phyloP scores from a whole-genome alignment of 495 filamentous ascomycete species.

The Neurospora sp. region DNA sequence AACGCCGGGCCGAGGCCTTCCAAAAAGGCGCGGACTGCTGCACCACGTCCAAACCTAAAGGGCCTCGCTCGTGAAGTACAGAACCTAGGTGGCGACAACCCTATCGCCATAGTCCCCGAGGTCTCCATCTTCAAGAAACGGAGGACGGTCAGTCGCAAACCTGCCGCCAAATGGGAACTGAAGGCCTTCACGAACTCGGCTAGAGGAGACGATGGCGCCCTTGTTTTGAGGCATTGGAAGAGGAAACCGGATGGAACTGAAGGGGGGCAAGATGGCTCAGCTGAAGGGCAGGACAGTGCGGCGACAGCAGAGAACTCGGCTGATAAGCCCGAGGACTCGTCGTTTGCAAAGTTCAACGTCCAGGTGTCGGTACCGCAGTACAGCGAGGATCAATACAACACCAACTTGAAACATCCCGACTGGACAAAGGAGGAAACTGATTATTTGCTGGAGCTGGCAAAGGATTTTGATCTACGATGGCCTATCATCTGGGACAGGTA shows the following conservation, averaged over 20 bases:
- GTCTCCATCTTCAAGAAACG: slow-evolving; percentile 38
- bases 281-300: slow-evolving; percentile 6
- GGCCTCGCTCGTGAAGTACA: slow-evolving; percentile 49
- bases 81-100: slow-evolving; percentile 44
- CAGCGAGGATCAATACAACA: slow-evolving; percentile 75
- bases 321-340: slow-evolving; percentile 37
- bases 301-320: slow-evolving; percentile 12
- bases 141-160: slow-evolving; percentile 47
- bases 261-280: slow-evolving; percentile 7
- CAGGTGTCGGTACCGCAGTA: slow-evolving; percentile 65
- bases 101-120: slow-evolving; percentile 38
- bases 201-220: slow-evolving; percentile 30
- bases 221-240: slow-evolving; percentile 62
- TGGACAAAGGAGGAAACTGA: slow-evolving; percentile 93
- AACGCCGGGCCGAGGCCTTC: slow-evolving; percentile 47
- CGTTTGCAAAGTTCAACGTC: slow-evolving; percentile 75
- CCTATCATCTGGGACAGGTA: slow-evolving; percentile 89
- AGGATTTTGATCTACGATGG: slow-evolving; percentile 79
- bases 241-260: slow-evolving; percentile 27
- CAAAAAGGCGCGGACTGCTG: slow-evolving; percentile 69
- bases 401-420: slow-evolving; percentile 57
- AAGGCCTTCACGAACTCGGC: slow-evolving; percentile 47
- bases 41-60: slow-evolving; percentile 55
- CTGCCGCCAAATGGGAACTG: slow-evolving; percentile 47
- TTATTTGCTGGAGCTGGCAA: slow-evolving; percentile 64